Evolutionary conservation across 495 filamentous ascomycete genomes (phyloP), one percentile per base, ranked within the genome.

Genomic region (Daldinia concentrica): DNA sequence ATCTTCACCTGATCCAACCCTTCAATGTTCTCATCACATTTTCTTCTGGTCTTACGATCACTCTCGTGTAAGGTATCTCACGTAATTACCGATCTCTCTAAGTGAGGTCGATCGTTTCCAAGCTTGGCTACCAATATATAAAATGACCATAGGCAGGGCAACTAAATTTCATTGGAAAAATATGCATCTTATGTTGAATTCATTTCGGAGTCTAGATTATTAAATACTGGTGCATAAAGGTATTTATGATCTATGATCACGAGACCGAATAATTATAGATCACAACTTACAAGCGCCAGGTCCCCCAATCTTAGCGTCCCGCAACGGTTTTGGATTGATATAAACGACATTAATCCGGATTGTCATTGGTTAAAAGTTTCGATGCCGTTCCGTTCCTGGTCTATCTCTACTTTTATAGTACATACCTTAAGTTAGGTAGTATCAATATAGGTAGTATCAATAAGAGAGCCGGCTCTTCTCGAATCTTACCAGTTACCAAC

Each of bases 301-400:
- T 30, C 11, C 50, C 11, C 11, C 24, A 30, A 34, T 34, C 7
- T 11, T 30, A 56, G 37, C 43, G 43, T 52, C 1, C 43, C 39
- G 62, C 8, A 6, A 36, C 17, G 34, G 65, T 61, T 65, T 65
- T 57, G 62, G 50, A 61, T 71, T 37, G 62, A 66, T 57, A 71
- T 62, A 71, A 43, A 62, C 29, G 11, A 62, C 62, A 62, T 58
- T 58, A 71, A 62, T 4, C 55, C 41, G 11, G 4, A 50, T 54
- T 36, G 29, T 43, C n/a, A 27, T 58, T 68, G 65, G 65, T 50
- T 12, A 27, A 17, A 36, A 66, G 19, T 56, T 43, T 32, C 30
- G 50, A 57, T 56, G 19, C 58, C 39, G 24, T 66, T 51, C 30
- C 39, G 19, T 27, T 54, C 17, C 54, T 54, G 50, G 24, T 6